Evolutionary conservation across 2,329 filamentous ascomycete genomes (phyloP), one percentile per base, ranked within the genome.

Genomic region (Chaetomium sp.): DNA sequence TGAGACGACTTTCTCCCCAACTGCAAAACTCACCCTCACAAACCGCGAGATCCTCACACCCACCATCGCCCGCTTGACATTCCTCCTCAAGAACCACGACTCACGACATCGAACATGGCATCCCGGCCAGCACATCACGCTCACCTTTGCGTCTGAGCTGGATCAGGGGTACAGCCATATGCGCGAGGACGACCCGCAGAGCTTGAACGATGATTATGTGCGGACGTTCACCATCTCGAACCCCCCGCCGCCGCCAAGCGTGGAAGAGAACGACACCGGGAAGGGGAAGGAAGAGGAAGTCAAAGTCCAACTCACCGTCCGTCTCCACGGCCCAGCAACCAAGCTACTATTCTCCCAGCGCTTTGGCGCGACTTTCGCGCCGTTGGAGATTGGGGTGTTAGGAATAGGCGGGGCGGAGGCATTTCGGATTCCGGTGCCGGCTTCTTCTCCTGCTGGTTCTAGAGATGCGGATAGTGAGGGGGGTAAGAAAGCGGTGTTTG

Each of bases 171-270:
- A 90, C 69, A 81, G 79, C 49, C 91, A 95, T 67, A 95, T 95
- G 90, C 77, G 84, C 2, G 85, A 95, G 60, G 82, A 87, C 55
- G 89, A 95, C 61, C 90, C 90, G 5, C 78, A 79, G 60, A 88
- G 84, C 62, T 69, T 95, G 12, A 96, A 95, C 64, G 90, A 95
- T 66, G 89, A 96, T 67, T 91, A 83, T 59, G 76, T 94, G 4
- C 77, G 90, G 34, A 95, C 89, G 0, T 95, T 95, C 65, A 95
- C 90, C 1, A 79, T 95, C 0, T 88, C 86, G 1, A 88, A 79
- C 2, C 70, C 74, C 1, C 81, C 84, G 0, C 61, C 81, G 1
- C 57, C 66, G 1, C 57, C 61, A 2, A 66, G 67, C 2, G 14
- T 41, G 14, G 35, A 12, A 14, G 14, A 7, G 34, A 9, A 46